Base-by-base conservation (phyloP, 192 early-diverging fungal genomes). In the Podila epicladia region DNA sequence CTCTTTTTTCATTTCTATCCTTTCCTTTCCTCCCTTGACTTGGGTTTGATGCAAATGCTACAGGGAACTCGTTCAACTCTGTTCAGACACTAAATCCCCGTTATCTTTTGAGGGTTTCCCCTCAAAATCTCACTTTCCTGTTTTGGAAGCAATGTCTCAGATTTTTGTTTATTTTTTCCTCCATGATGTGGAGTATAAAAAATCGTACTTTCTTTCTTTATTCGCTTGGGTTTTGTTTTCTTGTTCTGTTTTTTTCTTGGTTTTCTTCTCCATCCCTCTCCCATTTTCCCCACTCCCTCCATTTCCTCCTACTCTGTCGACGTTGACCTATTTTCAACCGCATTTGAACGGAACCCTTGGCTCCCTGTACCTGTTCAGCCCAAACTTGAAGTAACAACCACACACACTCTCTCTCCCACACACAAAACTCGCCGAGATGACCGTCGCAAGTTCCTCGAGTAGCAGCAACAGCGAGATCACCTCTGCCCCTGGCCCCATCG, bases 391-490 rank as follows among this genome's bases (percentile, higher is more conserved):
- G 7, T 33, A 33, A 6, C 33, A 33, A 33, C 33, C 29, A 38
- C 29, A 9, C 12, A 22, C 17, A 26, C 32, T 17, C 55, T 24
- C 45, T 9, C 29, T 17, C 51, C 4, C 32, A 9, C 13, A 20
- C 9, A 24, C 15, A 20, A 37, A 9, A 17, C 37, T 8, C 8
- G 4, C 31, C 20, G 57, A n/a, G 4, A 75, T 75, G 73, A 33
- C 64, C 9, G 49, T n/a, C 20, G 53, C 53, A 55, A 45, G 41
- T 15, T 45, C 41, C 41, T 45, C 41, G 13, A 15, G 13, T 15
- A 41, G 38, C 9, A 45, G 15, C 41, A 45, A 45, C 64, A 67
- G 19, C 55, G 66, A 79, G 19, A 79, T 72, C 53, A 72, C 70
- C 32, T 58, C 69, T 4, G 76, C 60, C 15, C 76, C 76, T 19